Evolutionary conservation across 345 rosid genomes (phyloP), one percentile per base, ranked within the genome.

Genomic region (Gossypium stocksii): DNA sequence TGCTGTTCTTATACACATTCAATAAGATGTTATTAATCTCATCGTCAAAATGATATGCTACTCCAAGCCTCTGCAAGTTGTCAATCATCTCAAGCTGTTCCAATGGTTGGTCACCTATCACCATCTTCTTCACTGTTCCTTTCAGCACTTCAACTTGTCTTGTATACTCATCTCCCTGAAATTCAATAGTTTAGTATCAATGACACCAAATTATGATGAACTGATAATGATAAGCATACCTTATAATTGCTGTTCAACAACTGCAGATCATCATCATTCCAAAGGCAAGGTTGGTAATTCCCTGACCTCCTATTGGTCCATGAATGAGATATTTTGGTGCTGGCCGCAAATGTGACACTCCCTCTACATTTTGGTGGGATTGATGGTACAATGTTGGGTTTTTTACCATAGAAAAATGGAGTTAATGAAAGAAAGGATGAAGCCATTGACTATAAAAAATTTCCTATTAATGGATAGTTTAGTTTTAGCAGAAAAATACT

Each of bases 61-160:
- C 44, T 27, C 44, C 45, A 61, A 61, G 45, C 66, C 45, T 61
- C 66, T 14, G 66, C 45, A 61, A 61, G 66, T 61, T 61, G 11
- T 61, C 66, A 8, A 61, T 29, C 66, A 61, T 7, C 20, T 61
- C 45, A 16, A 61, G 66, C 2, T 61, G 66, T 29, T 27, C 66
- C 3, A 61, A 29, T 2, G 9, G 12, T 12, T 19, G 13, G n/a
- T 53, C 57, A 56, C 11, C 44, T 61, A 15, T 44, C 9, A 16
- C 10, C 44, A 61, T 16, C 13, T 29, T 61, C 66, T 8, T 61
- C 12, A 61, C 66, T 29, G 16, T 7, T 61, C 10, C 43, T 61
- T 29, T 29, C 12, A 61, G 44, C 20, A 29, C 66, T 29, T 61
- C 45, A 15, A 29, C 20, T 61, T 16, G 20, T 2, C 20, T 29